Percentiles rank a stretch among this genome's conserved stretches.
These are phyloP conservation scores for Kazachstania psychrophila DNA, from an alignment of 805 yeast genomes.

Conservation along the genomic window DNA sequence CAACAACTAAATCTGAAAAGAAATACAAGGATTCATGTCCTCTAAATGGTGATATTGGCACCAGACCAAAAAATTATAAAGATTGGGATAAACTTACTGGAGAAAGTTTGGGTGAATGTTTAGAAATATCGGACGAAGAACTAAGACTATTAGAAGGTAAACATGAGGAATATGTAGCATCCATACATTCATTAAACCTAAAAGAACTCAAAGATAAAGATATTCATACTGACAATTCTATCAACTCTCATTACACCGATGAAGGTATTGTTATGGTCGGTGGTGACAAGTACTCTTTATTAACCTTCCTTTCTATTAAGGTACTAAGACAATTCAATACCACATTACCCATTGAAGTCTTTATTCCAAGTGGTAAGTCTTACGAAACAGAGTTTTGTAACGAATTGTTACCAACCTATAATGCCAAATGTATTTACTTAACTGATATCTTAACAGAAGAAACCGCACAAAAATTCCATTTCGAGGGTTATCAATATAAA, in stretches of 20 bases:
- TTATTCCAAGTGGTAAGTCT: constrained; percentile 65
- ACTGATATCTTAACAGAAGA: constrained; percentile 41
- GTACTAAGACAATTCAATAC: constrained; percentile 56
- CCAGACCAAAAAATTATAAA: constrained; percentile 12
- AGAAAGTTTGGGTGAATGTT: constrained; percentile 14
- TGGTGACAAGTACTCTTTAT: constrained; percentile 64
- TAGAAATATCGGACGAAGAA: constrained; percentile 15
- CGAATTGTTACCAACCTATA: constrained; percentile 49
- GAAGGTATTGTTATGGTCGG: constrained; percentile 64
- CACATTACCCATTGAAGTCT: constrained; percentile 69
- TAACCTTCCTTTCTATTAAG: constrained; percentile 45
- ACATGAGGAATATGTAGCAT: constrained; percentile 14
- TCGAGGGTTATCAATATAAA: constrained; percentile 56
- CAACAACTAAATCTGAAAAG: constrained; percentile 15
- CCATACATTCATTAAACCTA: constrained; percentile 7
- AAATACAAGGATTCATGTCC: constrained; percentile 11
- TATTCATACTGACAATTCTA: background rate
- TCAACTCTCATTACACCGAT: constrained; percentile 30
- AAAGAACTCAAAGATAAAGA: constrained; percentile 9
- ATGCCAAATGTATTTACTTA: constrained; percentile 53
- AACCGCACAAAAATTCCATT: constrained; percentile 31
- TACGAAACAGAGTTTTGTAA: constrained; percentile 64
- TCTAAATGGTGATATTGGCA: constrained; percentile 18
- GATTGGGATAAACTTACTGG: constrained; percentile 18
- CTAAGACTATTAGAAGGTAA: constrained; percentile 10